Evolutionary conservation across 2,329 filamentous ascomycete species (phyloP).

Genomic region (Tetracladium maxilliforme): DNA sequence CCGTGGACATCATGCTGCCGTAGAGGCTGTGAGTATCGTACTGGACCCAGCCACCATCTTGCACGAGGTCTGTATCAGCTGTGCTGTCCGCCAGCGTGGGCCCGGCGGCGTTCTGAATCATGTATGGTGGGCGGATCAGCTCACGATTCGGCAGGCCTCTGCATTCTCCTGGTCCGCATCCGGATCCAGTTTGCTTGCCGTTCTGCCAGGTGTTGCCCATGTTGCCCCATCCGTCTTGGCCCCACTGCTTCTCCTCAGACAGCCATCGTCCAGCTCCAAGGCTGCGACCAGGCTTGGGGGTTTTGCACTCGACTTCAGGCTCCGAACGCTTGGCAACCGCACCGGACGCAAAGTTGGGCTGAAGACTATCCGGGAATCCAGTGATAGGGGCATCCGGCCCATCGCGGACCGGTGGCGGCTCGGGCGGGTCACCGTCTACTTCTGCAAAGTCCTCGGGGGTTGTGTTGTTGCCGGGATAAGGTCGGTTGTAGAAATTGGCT

Average conservation of each 20-base stretch:
- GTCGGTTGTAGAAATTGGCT: constrained; percentile 35
- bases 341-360: too few species aligned
- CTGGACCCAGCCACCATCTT: constrained; percentile 50
- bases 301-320: too few species aligned
- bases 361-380: too few species aligned
- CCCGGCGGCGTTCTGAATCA: constrained; percentile 41
- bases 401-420: constrained; percentile 48
- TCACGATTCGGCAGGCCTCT: constrained; percentile 47
- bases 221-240: too few species aligned
- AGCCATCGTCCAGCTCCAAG: too few species aligned
- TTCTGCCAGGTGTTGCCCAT: too few species aligned
- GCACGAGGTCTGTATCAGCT: constrained; percentile 51
- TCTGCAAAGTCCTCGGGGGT: constrained; percentile 12
- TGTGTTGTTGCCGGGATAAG: constrained; percentile 26
- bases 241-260: too few species aligned
- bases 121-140: constrained; percentile 48
- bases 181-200: too few species aligned
- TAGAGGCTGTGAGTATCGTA: constrained; percentile 71
- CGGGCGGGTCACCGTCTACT: constrained; percentile 37
- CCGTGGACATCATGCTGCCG: constrained; percentile 59
- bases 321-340: too few species aligned
- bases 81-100: constrained; percentile 40
- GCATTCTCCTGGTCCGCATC: constrained; percentile 24
- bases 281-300: too few species aligned
- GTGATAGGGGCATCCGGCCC: too few species aligned